A percentile compares a stretch with the other conserved stretches of the same genome.
Conservation (phyloP, 2,329 filamentous ascomycete genomes). For the Aspergillus sergii region DNA sequence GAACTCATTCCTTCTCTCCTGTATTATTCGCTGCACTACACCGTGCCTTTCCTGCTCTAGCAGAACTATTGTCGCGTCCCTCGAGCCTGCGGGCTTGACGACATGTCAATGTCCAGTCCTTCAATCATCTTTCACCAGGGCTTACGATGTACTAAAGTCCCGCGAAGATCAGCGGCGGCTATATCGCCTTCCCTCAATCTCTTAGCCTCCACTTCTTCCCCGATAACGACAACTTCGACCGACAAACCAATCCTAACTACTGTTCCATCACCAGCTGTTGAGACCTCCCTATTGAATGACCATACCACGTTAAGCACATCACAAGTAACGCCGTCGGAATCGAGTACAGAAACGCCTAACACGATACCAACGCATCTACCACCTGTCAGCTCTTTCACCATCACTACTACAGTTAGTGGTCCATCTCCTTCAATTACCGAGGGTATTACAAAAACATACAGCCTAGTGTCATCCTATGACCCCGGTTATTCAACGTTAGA, state of each 20-base stretch:
- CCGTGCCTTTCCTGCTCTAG: slow-evolving; percentile 7
- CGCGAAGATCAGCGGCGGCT: slow-evolving; percentile 19
- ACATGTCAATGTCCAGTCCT: slow-evolving; percentile 31
- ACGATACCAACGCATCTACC: background rate
- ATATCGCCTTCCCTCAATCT: slow-evolving; percentile 10
- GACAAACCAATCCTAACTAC: background rate
- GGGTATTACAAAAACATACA: background rate
- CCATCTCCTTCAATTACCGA: background rate
- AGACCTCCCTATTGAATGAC: background rate
- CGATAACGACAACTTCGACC: slow-evolving; percentile 7
- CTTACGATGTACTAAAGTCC: slow-evolving; percentile 28
- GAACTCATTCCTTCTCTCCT: background rate
- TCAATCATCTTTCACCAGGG: slow-evolving; percentile 27
- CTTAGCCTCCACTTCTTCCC: slow-evolving; percentile 1
- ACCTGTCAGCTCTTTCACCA: background rate
- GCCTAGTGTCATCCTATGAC: slow-evolving; percentile 1
- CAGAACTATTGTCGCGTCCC: slow-evolving; percentile 3
- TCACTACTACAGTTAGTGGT: background rate
- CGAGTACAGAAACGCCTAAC: background rate
- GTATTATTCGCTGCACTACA: background rate
- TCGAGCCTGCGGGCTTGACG: slow-evolving; percentile 22
- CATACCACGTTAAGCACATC: background rate
- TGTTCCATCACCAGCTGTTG: slow-evolving; percentile 1
- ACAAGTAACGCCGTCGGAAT: background rate
- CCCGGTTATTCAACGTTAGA: background rate